Percentiles rank a stretch among this genome's conserved stretches.
These are phyloP conservation scores for Pugionium dolabratum DNA, from an alignment of 345 rosid genomes.

Conservation along the genomic window DNA sequence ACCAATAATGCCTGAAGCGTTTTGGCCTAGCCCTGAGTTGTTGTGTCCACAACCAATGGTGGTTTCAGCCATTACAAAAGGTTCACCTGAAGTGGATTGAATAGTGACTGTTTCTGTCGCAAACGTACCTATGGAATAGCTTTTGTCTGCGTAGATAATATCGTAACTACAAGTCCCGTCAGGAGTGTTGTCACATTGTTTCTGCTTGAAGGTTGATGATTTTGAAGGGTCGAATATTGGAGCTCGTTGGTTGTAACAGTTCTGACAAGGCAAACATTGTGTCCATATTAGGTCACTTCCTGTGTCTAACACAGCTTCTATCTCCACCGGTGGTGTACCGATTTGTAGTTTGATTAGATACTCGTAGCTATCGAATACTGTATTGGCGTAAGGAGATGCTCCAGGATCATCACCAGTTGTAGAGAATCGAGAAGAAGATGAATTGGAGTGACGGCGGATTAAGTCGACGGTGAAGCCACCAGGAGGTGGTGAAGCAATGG, in stretches of 20 bases:
- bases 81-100: constrained; percentile 26
- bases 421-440: neutral
- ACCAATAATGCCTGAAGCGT: constrained; percentile 17
- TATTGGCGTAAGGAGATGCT: constrained; percentile 23
- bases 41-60: constrained; percentile 26
- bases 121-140: neutral
- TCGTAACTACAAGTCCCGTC: neutral
- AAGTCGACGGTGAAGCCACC: constrained; percentile 32
- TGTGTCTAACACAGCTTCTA: constrained; percentile 2
- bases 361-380: neutral
- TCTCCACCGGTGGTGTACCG: constrained; percentile 23
- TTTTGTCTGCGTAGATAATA: neutral
- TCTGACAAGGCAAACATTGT: constrained; percentile 24
- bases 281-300: constrained; percentile 12
- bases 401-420: neutral
- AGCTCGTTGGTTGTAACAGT: constrained; percentile 7
- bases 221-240: constrained; percentile 16
- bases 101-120: constrained; percentile 18
- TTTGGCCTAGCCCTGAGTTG: neutral
- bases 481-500: constrained; percentile 12
- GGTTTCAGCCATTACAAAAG: constrained; percentile 13
- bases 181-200: neutral
- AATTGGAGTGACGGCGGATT: constrained; percentile 14
- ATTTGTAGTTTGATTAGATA: constrained; percentile 31
- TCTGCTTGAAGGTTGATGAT: constrained; percentile 16